These are phyloP conservation scores for Daldinia concentrica DNA, from an alignment of 495 filamentous ascomycete species.

Conservation along the genomic window DNA sequence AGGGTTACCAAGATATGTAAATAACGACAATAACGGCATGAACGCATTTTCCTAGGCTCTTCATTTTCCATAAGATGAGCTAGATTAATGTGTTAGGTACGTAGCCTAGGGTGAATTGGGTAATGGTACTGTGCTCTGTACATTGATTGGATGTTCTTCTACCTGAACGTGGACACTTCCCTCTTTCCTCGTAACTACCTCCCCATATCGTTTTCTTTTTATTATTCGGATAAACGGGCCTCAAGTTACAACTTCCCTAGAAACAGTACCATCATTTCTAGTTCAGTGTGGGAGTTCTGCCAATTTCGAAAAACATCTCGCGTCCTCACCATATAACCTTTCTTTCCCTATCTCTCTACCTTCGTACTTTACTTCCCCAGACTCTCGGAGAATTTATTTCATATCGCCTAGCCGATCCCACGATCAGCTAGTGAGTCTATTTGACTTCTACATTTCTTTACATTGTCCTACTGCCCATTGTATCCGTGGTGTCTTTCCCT, in stretches of 20 bases:
- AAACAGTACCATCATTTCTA: not conserved
- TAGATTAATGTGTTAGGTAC: not conserved
- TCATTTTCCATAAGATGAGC: not conserved
- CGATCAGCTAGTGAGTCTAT: not conserved
- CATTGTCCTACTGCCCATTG: not conserved
- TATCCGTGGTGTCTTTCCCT: not conserved
- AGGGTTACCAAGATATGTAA: not conserved
- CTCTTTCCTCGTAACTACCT: not conserved
- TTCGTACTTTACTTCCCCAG: not conserved
- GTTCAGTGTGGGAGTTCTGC: not conserved
- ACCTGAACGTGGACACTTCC: not conserved
- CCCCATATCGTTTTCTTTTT: not conserved
- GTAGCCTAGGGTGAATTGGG: not conserved
- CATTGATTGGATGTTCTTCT: not conserved
- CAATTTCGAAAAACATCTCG: not conserved
- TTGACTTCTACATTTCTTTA: not conserved
- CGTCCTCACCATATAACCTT: not conserved
- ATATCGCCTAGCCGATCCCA: not conserved
- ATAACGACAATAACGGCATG: not conserved
- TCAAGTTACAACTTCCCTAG: not conserved
- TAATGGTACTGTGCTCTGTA: not conserved
- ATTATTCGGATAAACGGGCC: not conserved
- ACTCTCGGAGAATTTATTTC: not conserved
- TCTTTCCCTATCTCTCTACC: not conserved
- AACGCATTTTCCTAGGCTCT: not conserved